phyloP scores from a whole-genome alignment of 768 basidiomycete species.

The Lyophyllum semitale region DNA sequence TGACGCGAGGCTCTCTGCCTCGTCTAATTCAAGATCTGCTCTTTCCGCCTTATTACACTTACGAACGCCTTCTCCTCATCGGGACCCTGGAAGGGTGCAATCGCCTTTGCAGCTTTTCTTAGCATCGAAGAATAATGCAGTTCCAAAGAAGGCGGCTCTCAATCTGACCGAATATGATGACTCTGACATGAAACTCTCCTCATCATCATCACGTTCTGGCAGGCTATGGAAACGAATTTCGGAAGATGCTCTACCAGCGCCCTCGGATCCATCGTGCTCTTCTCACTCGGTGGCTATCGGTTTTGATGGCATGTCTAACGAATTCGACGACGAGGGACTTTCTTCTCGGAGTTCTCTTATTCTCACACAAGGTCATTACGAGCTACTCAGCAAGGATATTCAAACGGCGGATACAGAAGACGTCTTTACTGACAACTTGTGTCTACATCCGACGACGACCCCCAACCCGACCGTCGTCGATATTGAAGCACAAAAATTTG shows the following conservation, averaged over 20 bases:
- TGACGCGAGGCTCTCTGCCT: neutral
- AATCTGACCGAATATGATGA: neutral
- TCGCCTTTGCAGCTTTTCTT: constrained; percentile 13
- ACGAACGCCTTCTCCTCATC: constrained; percentile 4
- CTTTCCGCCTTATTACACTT: neutral
- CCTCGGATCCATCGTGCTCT: neutral
- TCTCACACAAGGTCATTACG: neutral
- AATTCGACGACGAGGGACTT: neutral
- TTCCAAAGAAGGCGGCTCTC: neutral
- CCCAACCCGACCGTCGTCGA: neutral
- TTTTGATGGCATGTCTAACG: neutral
- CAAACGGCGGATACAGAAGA: neutral
- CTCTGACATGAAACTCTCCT: neutral
- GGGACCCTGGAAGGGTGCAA: neutral
- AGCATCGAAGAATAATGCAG: constrained; percentile 5
- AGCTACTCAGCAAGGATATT: neutral
- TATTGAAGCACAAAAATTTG: neutral
- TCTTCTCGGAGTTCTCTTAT: neutral
- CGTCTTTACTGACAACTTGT: neutral
- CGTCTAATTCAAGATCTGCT: neutral
- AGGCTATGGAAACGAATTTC: neutral
- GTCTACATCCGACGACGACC: neutral
- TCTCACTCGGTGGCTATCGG: neutral
- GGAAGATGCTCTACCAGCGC: neutral
- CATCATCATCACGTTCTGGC: neutral